A percentile compares a stretch with the other conserved stretches of the same genome.
Conservation (phyloP, 306 rosid species). For the Pachyrhizus erosus region DNA sequence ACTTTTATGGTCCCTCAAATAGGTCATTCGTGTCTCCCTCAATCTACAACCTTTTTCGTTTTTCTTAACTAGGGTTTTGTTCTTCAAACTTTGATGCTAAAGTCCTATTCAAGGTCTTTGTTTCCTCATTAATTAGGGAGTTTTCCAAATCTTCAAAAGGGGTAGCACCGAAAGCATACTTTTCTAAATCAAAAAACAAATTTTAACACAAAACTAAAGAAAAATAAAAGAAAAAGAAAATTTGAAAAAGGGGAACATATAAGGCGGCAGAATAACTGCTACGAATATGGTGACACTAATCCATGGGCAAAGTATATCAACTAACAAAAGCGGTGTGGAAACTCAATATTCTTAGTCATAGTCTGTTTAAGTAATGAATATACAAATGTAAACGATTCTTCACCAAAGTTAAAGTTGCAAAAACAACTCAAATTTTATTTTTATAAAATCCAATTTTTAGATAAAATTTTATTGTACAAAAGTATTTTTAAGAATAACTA, state of each 20-base stretch:
- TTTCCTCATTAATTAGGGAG: constrained; percentile 40
- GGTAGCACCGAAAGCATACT: constrained; percentile 56
- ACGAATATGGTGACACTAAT: constrained; percentile 32
- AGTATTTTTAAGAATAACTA: too few relatives aligned
- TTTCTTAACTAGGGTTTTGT: constrained; percentile 4
- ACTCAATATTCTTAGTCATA: background rate
- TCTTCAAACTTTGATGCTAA: constrained; percentile 36
- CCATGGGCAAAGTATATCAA: constrained; percentile 3
- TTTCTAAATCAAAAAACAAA: constrained; percentile 22
- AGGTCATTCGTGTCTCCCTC: constrained; percentile 5
- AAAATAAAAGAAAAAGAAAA: background rate
- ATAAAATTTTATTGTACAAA: too few relatives aligned
- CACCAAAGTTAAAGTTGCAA: too few relatives aligned
- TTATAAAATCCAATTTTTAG: too few relatives aligned
- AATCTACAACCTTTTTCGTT: background rate
- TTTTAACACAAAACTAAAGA: background rate
- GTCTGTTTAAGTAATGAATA: constrained; percentile 32
- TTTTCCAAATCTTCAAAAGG: constrained; percentile 49
- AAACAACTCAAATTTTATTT: too few relatives aligned
- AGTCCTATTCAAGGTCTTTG: constrained; percentile 9
- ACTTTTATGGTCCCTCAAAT: background rate
- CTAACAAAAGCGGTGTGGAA: constrained; percentile 33
- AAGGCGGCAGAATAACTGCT: constrained; percentile 17
- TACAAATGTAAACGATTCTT: too few relatives aligned
- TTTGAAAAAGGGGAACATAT: background rate